Conservation (phyloP, 169 alveolate species). For the Plasmodium berghei region DNA sequence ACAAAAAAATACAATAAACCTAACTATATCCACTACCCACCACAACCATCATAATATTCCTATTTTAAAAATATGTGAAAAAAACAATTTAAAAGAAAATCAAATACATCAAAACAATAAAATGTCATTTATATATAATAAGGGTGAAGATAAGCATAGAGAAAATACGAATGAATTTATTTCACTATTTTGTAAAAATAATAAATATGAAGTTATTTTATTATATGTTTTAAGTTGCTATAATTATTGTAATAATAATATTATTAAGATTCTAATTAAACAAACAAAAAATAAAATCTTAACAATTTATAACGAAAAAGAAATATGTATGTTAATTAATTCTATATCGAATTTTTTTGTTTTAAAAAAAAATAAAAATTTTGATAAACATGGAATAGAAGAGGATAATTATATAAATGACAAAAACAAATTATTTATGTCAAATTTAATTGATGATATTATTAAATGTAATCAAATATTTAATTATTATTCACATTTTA, state of each 20-base stretch:
- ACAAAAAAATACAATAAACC: too few relatives aligned
- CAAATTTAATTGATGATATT: not conserved
- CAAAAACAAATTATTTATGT: conserved; percentile 5
- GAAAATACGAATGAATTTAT: not conserved
- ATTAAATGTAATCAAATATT: not conserved
- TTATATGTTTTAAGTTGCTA: conserved; percentile 37
- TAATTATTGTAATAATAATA: conserved; percentile 26
- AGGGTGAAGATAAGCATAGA: not conserved
- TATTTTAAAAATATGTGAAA: not conserved
- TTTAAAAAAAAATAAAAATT: conserved; percentile 16
- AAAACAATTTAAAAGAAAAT: not conserved
- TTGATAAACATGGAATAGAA: conserved; percentile 10
- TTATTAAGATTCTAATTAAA: not conserved
- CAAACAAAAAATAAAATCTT: conserved; percentile 17
- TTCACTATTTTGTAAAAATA: not conserved
- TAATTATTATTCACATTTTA: conserved; percentile 25
- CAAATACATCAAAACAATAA: not conserved
- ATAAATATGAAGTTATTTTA: conserved; percentile 26
- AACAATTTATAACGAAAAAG: conserved; percentile 28
- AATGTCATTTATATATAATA: not conserved
- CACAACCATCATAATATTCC: not conserved
- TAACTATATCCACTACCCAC: too few relatives aligned
- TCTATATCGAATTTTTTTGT: conserved; percentile 15
- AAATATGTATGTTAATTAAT: conserved; percentile 38
- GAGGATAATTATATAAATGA: conserved; percentile 34